Conservation (phyloP, 2,329 filamentous ascomycete genomes). For the Coniosporium tulheliwenetii region DNA sequence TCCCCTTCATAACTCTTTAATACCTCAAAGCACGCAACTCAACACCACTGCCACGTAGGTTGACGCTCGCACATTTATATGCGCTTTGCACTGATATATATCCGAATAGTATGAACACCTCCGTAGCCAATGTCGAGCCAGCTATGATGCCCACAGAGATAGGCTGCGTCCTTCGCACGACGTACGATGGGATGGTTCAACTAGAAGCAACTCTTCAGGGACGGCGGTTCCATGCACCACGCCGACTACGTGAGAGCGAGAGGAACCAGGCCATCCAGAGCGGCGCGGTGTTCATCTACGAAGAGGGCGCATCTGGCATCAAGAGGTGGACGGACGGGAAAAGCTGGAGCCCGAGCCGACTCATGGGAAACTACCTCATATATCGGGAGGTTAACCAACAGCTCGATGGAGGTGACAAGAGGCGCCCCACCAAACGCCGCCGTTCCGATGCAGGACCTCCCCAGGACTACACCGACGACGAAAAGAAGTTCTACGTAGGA, state of each 20-base stretch:
- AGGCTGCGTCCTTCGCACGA: slow-evolving; percentile 48
- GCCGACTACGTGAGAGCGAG: slow-evolving; percentile 76
- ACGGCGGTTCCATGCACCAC: slow-evolving; percentile 56
- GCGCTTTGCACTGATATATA: too few species aligned
- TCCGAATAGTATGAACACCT: too few species aligned
- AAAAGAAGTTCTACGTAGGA: slow-evolving; percentile 44
- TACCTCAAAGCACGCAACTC: too few species aligned
- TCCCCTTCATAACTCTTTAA: too few species aligned
- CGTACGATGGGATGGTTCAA: slow-evolving; percentile 61
- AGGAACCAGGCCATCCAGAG: slow-evolving; percentile 62
- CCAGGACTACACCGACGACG: slow-evolving; percentile 19
- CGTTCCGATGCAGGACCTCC: slow-evolving; percentile 18
- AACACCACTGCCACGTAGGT: too few species aligned
- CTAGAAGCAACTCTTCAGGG: slow-evolving; percentile 67
- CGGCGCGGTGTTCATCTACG: slow-evolving; percentile 81
- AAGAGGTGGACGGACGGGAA: slow-evolving; percentile 90
- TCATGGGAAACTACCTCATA: slow-evolving; percentile 70
- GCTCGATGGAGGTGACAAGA: slow-evolving; percentile 72
- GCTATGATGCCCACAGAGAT: slow-evolving; percentile 46
- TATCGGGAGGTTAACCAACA: slow-evolving; percentile 69
- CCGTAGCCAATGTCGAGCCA: slow-evolving; percentile 6
- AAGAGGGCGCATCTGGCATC: slow-evolving; percentile 79
- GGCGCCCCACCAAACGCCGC: slow-evolving; percentile 60
- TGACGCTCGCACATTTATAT: too few species aligned
- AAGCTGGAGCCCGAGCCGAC: slow-evolving; percentile 78